A percentile compares a stretch with the other conserved stretches of the same genome.
These are phyloP conservation scores for Berkeleyomyces basicola DNA, from an alignment of 2,329 filamentous ascomycete genomes.

Conservation along the genomic window DNA sequence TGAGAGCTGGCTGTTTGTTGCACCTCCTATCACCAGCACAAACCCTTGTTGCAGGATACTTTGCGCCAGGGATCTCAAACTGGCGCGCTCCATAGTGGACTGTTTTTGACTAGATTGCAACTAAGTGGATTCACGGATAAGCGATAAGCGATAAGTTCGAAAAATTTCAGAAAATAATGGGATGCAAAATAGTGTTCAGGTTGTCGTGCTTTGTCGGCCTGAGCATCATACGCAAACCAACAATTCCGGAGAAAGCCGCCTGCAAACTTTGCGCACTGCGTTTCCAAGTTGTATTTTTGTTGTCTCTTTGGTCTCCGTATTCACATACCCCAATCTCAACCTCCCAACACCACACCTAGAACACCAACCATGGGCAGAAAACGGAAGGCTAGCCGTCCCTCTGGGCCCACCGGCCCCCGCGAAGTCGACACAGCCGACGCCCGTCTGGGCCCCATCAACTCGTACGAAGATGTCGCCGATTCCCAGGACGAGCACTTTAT, in stretches of 20 bases:
- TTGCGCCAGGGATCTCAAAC: neutral
- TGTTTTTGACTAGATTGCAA: neutral
- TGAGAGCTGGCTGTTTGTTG: neutral
- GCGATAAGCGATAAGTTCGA: constrained; percentile 12
- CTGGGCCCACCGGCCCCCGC: constrained; percentile 32
- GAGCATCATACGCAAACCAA: neutral
- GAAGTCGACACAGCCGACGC: constrained; percentile 41
- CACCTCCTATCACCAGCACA: neutral
- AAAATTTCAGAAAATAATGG: constrained; percentile 7
- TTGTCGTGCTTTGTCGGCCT: neutral
- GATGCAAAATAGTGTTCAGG: neutral
- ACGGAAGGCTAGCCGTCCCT: constrained; percentile 48
- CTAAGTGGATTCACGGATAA: constrained; percentile 2
- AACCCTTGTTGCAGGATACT: neutral
- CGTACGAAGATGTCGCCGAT: constrained; percentile 74
- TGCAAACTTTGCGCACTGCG: neutral
- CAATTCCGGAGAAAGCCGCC: neutral
- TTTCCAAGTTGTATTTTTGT: neutral
- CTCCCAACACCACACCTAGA: neutral
- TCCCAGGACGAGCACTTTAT: constrained; percentile 89
- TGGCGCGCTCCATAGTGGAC: neutral
- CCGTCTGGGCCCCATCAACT: constrained; percentile 42
- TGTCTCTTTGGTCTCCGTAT: neutral
- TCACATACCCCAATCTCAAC: neutral
- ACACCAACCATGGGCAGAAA: constrained; percentile 39